Conservation (phyloP, 2,329 filamentous ascomycete genomes). For the Monosporascus sp. region DNA sequence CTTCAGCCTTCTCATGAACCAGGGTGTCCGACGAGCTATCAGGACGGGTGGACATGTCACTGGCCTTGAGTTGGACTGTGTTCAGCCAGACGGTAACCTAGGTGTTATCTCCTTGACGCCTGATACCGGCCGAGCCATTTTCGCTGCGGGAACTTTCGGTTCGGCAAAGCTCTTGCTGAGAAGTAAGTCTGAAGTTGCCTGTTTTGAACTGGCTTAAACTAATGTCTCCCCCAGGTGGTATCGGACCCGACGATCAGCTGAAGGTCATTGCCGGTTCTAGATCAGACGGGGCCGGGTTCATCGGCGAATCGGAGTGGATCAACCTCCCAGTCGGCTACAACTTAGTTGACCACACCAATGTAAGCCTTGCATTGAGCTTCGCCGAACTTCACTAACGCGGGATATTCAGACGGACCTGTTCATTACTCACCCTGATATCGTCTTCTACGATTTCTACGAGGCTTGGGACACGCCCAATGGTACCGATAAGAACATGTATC, state of each 20-base stretch:
- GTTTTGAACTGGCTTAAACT: conserved; percentile 1
- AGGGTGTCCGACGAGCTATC: conserved; percentile 60
- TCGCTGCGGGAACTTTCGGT: conserved; percentile 65
- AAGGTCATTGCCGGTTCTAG: conserved; percentile 42
- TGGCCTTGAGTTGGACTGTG: conserved; percentile 61
- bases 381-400: conserved; percentile 3
- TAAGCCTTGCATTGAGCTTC: conserved; percentile 6
- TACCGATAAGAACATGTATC: conserved; percentile 39
- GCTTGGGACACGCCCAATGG: conserved; percentile 48
- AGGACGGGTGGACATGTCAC: conserved; percentile 57
- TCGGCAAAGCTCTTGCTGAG: conserved; percentile 65
- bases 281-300: conserved; percentile 45
- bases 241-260: conserved; percentile 59
- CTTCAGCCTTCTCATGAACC: conserved; percentile 64
- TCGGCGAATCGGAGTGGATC: conserved; percentile 49
- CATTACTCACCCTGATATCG: conserved; percentile 39
- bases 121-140: conserved; percentile 58
- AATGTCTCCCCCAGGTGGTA: conserved; percentile 39
- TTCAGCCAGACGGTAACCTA: conserved; percentile 45
- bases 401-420: conserved; percentile 37
- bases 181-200: conserved; percentile 30
- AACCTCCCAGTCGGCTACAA: conserved; percentile 55
- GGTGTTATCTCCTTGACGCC: conserved; percentile 57
- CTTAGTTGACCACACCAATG: conserved; percentile 51
- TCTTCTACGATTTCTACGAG: conserved; percentile 63